Evolutionary conservation across 2,329 filamentous ascomycete species (phyloP), one percentile per base, ranked within the genome.

Genomic region (Chaetomium olivaceum): DNA sequence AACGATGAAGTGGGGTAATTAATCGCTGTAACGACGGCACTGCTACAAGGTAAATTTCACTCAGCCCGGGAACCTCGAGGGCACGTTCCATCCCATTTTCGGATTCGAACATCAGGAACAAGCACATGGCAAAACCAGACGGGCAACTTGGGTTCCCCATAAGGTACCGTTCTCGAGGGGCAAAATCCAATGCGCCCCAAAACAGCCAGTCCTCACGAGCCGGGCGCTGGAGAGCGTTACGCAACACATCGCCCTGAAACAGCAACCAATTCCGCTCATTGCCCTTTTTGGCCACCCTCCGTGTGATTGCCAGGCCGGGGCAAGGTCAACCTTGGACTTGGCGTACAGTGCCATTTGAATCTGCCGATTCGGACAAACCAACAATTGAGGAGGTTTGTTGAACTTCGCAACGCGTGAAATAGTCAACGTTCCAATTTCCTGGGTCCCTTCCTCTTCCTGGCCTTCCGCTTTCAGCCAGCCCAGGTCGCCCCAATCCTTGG

Each of bases 231-330:
- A 29, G 14, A 19, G 25, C 27, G 29, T 46, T 54, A 8, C 60
- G 50, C 54, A 59, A 50, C 46, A 50, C 21, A 50, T 57, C 48
- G 51, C 36, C 58, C 25, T 61, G 36, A 55, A 58, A 43, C 31
- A 25, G 52, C 29, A 11, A 21, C 21, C n/a, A 16, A 21, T 65
- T 58, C 21, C 61, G 52, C 48, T 48, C 65, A 27, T 69, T 69
- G 56, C 68, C 65, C 54, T 52, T 66, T 69, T 69, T 48, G 68
- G 61, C 63, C 54, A 62, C 55, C 63, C 29, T 66, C 65, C 63
- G 67, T 61, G n/a, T 60, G 29, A 51, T 56, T 65, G 52, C 65
- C 63, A 62, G 64, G 61, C 61, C 43, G 2, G 67, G 64, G 57
- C 46, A 56, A 63, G 16, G 58, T 60, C 54, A 29, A 21, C 21